Percentiles rank a stretch among this genome's conserved stretches.
Conservation (phyloP, 2,329 filamentous ascomycete genomes). For the Microcyclospora tardicrescens region DNA sequence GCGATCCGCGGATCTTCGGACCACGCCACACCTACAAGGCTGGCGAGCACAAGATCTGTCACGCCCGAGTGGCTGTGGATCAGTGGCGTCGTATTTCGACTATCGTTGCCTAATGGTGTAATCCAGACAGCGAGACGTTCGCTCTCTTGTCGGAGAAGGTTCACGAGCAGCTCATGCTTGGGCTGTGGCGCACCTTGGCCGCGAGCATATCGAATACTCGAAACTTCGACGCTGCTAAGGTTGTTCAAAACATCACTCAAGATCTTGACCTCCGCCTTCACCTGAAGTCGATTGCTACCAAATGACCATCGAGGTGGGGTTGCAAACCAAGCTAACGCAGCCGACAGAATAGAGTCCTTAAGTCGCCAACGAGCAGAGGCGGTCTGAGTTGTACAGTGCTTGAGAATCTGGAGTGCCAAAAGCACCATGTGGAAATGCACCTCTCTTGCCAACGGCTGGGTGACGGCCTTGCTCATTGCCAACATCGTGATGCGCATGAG, state of each 20-base stretch:
- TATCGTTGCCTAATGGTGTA: conserved; percentile 58
- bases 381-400: conserved; percentile 51
- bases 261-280: conserved; percentile 82
- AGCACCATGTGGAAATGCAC: conserved; percentile 81
- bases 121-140: conserved; percentile 80
- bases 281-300: conserved; percentile 80
- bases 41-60: conserved; percentile 21
- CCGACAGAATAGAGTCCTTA: conserved; percentile 79
- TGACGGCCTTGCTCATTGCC: conserved; percentile 54
- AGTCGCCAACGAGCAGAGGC: conserved; percentile 63
- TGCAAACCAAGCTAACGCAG: conserved; percentile 78
- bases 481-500: conserved; percentile 68
- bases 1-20: conserved; percentile 70
- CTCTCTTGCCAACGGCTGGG: conserved; percentile 81
- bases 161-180: conserved; percentile 72
- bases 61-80: conserved; percentile 27
- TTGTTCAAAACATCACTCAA: conserved; percentile 60
- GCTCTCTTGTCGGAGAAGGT: conserved; percentile 75
- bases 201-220: conserved; percentile 37
- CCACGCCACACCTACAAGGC: conserved; percentile 74
- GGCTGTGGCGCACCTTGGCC: conserved; percentile 53
- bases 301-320: conserved; percentile 81
- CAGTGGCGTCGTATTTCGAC: conserved; percentile 13
- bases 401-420: conserved; percentile 67
- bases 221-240: conserved; percentile 50